Base-by-base conservation (phyloP, 345 rosid species). In the Eutrema heterophyllum region DNA sequence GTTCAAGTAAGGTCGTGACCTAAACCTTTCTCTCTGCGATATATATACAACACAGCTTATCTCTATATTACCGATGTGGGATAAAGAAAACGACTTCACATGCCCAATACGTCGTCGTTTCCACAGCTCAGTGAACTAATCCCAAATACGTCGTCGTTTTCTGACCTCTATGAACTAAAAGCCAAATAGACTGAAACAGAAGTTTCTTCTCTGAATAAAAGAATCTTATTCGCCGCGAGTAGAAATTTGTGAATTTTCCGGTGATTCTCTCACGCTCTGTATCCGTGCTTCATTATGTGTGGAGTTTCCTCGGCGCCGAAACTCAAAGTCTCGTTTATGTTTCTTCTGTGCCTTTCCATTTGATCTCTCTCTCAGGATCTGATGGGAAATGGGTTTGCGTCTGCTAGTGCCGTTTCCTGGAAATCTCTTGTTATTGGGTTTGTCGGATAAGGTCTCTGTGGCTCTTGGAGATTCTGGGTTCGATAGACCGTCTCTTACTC, bases 401-500 rank as follows among this genome's bases (percentile, higher is more conserved):
- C 39, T 36, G 39, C 10, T 36, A 36, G 4, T 4, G 33, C 61
- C 29, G 86, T 89, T 73, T 87, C 97, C 0, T 93, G 98, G 97
- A 59, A 83, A 54, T 86, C 93, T 68, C 72, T 93, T 16, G 97
- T 95, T 21, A n/a, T 88, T 95, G 2, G 88, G 70, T n/a, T 80
- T 93, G 16, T 87, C 96, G 2, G 87, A 85, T 62, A 78, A 74
- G 21, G 68, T 93, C 29, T 78, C 92, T 55, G 71, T 67, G 18
- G 85, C 97, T 79, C 88, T 93, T 26, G 73, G 80, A n/a, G 73
- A 58, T 49, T 82, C 90, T 45, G 92, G 97, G 50, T 74, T 87
- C 56, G 79, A 67, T 3, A 80, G 89, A 75, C 97, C 97, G 32
- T 93, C 98, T 74, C 82, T 87, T 27, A 81, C 89, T 65, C 98